Conservation (phyloP, 208 protist species). For the Borovskyia barvae region DNA sequence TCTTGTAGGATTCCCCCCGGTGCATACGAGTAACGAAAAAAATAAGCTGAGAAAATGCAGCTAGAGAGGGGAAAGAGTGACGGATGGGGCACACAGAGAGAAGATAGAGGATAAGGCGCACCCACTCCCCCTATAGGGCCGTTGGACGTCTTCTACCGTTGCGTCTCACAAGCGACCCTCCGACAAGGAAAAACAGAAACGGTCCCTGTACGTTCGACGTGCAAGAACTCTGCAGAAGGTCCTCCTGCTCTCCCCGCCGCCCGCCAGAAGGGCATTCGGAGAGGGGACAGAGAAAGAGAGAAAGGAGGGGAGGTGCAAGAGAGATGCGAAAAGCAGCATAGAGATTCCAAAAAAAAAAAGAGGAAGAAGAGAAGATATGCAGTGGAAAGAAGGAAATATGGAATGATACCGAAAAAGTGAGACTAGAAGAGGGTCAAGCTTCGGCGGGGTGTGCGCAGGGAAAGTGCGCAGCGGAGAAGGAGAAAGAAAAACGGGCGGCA, state of each 20-base stretch:
- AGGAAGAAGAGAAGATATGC: conserved; percentile 1
- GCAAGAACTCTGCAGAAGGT: too few relatives aligned
- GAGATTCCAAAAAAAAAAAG: conserved; percentile 3
- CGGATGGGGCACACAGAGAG: not conserved
- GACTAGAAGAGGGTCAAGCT: not conserved
- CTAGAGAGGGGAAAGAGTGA: not conserved
- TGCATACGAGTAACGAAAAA: not conserved
- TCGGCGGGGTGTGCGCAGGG: not conserved
- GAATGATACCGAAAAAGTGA: not conserved
- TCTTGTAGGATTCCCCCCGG: not conserved
- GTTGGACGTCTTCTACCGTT: too few relatives aligned
- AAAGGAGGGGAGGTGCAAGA: not conserved
- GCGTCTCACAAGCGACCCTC: not conserved
- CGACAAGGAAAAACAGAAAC: not conserved
- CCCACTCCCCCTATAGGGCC: not conserved
- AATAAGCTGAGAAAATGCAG: not conserved
- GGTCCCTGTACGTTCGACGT: too few relatives aligned
- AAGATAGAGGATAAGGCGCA: not conserved
- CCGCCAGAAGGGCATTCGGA: too few relatives aligned
- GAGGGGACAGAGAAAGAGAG: conserved; percentile 3
- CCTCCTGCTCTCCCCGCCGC: too few relatives aligned
- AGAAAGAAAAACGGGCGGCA: not conserved
- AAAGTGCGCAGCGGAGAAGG: not conserved
- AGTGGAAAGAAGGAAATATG: not conserved
- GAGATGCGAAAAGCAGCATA: not conserved